phyloP scores from a whole-genome alignment of 768 basidiomycete species.

The Hygrocybe punicea region DNA sequence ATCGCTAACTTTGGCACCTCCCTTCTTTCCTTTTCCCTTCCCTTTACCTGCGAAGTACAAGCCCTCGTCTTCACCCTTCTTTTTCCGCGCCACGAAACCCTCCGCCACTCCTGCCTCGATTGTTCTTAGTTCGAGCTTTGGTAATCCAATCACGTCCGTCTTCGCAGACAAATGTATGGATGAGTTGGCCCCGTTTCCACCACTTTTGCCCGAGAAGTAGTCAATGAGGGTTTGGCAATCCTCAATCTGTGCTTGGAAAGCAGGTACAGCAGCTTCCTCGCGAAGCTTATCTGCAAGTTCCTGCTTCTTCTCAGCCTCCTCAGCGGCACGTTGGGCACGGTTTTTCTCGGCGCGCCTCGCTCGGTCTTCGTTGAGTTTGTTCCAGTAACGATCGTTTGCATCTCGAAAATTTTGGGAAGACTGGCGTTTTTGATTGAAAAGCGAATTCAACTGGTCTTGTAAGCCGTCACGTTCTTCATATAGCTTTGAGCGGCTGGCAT shows the following conservation, averaged over 20 bases:
- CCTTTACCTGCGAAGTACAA: slow-evolving; percentile 76
- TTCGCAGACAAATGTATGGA: slow-evolving; percentile 39
- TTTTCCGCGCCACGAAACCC: slow-evolving; percentile 76
- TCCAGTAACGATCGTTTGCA: slow-evolving; percentile 76
- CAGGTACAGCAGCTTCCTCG: slow-evolving; percentile 88
- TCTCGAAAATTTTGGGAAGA: slow-evolving; percentile 70
- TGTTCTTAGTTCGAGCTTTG: slow-evolving; percentile 79
- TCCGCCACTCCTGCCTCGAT: slow-evolving; percentile 67
- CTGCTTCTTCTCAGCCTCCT: slow-evolving; percentile 75
- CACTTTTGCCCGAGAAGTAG: slow-evolving; percentile 67
- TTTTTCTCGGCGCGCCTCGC: slow-evolving; percentile 75
- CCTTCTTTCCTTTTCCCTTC: slow-evolving; percentile 62
- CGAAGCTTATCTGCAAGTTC: slow-evolving; percentile 76
- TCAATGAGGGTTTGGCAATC: slow-evolving; percentile 94
- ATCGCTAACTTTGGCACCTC: slow-evolving; percentile 39
- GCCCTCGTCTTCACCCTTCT: slow-evolving; percentile 87
- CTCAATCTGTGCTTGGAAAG: slow-evolving; percentile 90
- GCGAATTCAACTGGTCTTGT: slow-evolving; percentile 62
- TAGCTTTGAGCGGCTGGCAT: slow-evolving; percentile 74
- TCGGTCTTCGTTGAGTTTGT: slow-evolving; percentile 85
- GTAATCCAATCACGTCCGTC: slow-evolving; percentile 57
- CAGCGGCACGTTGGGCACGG: slow-evolving; percentile 70
- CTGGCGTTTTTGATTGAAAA: slow-evolving; percentile 77
- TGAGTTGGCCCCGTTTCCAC: slow-evolving; percentile 43
- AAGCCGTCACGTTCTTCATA: slow-evolving; percentile 82